Conservation (phyloP, 768 basidiomycete species). For the Kwoniella shandongensis region DNA sequence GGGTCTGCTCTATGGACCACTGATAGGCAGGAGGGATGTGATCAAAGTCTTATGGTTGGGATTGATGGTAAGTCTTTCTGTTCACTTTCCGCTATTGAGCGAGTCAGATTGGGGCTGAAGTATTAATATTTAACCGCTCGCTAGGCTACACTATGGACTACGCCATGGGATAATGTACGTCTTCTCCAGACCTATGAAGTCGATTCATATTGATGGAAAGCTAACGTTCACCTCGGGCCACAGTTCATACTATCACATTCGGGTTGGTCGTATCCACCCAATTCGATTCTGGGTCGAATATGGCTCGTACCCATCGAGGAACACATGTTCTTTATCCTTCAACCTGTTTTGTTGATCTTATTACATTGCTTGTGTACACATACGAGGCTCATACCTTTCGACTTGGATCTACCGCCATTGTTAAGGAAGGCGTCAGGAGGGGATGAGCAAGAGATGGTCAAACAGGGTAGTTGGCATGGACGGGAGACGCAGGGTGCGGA, state of each 20-base stretch:
- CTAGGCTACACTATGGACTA: slow-evolving; percentile 50
- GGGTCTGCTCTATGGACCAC: slow-evolving; percentile 32
- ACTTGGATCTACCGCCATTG: neutral
- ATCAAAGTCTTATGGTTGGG: slow-evolving; percentile 46
- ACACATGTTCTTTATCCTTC: slow-evolving; percentile 51
- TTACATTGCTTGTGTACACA: slow-evolving; percentile 38
- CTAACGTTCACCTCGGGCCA: no score
- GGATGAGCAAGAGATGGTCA: neutral
- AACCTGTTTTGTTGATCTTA: slow-evolving; percentile 47
- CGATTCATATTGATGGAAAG: no score
- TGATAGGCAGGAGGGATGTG: slow-evolving; percentile 45
- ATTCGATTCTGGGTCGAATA: slow-evolving; percentile 42
- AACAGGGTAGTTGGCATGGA: neutral
- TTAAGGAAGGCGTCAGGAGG: neutral
- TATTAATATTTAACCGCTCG: neutral
- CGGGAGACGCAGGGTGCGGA: neutral
- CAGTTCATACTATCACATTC: slow-evolving; percentile 40
- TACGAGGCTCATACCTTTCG: slow-evolving; percentile 37
- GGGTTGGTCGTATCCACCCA: slow-evolving; percentile 46
- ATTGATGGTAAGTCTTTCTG: slow-evolving; percentile 36
- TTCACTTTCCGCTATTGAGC: neutral
- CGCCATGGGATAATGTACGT: slow-evolving; percentile 53
- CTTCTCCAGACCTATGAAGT: no score
- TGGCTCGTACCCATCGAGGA: slow-evolving; percentile 49
- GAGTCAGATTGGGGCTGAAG: neutral